phyloP scores from a whole-genome alignment of 1,139 yeast genomes.

The Suhomyces coccinellae region DNA sequence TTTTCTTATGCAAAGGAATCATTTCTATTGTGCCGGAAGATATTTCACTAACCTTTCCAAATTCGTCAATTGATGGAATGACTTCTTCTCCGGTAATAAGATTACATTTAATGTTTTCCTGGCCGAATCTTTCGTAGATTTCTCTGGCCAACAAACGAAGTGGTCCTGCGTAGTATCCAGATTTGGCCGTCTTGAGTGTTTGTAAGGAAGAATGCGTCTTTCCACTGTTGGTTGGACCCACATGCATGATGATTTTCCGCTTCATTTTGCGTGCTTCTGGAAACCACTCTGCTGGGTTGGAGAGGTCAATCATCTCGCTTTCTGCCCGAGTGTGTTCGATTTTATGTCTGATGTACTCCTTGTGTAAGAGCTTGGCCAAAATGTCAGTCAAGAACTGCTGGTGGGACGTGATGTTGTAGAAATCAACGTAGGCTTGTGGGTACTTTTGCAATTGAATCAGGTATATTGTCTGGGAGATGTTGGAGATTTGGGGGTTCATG shows the following conservation, averaged over 20 bases:
- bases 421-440: conserved; percentile 23
- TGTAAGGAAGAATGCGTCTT: conserved; percentile 84
- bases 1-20: conserved; percentile 65
- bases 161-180: conserved; percentile 97
- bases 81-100: conserved; percentile 94
- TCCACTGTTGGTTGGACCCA: conserved; percentile 98
- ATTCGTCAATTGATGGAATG: conserved; percentile 63
- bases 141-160: conserved; percentile 87
- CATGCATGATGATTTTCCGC: conserved; percentile 81
- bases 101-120: conserved; percentile 70
- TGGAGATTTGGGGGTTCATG: conserved; percentile 32
- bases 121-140: conserved; percentile 76
- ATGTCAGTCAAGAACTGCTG: conserved; percentile 23
- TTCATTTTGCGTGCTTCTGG: conserved; percentile 83
- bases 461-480: conserved; percentile 21
- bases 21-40: conserved; percentile 94
- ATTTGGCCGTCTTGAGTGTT: conserved; percentile 60
- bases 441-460: conserved; percentile 21
- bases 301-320: conserved; percentile 45
- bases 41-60: conserved; percentile 69
- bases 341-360: conserved; percentile 21
- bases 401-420: conserved; percentile 20
- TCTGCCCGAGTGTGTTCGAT: conserved; percentile 18
- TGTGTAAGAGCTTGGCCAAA: conserved; percentile 27
- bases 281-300: conserved; percentile 82